A percentile compares a stretch with the other conserved stretches of the same genome.
Conservation (phyloP, 2,329 filamentous ascomycete species). For the Pseudocercospora crystallina region DNA sequence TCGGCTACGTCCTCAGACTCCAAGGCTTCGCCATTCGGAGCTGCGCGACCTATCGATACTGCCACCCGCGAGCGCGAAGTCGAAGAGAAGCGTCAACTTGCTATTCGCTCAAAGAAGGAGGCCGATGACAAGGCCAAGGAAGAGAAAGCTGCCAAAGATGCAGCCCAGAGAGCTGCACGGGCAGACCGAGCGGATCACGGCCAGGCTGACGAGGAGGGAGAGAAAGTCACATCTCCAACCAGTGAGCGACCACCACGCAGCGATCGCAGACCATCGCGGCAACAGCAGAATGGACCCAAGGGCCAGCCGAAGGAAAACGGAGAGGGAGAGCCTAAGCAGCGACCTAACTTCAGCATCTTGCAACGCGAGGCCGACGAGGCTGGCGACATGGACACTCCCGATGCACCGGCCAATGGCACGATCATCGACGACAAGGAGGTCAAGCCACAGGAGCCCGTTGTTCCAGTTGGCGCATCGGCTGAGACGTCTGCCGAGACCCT, state of each 20-base stretch:
- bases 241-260: conserved; percentile 38
- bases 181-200: conserved; percentile 33
- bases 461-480: conserved; percentile 38
- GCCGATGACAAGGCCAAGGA: conserved; percentile 82
- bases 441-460: conserved; percentile 55
- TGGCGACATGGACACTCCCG: conserved; percentile 45
- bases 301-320: conserved; percentile 39
- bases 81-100: conserved; percentile 78
- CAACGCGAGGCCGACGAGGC: conserved; percentile 46
- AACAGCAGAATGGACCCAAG: conserved; percentile 29
- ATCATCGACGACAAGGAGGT: conserved; percentile 54
- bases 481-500: conserved; percentile 46
- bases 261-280: conserved; percentile 29
- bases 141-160: conserved; percentile 59
- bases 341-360: conserved; percentile 41
- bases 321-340: conserved; percentile 33
- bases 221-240: conserved; percentile 43
- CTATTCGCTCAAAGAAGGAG: conserved; percentile 78
- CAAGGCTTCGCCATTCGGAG: conserved; percentile 92
- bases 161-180: conserved; percentile 57
- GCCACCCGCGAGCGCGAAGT: conserved; percentile 84
- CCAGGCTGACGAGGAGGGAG: conserved; percentile 31
- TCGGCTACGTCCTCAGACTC: conserved; percentile 55
- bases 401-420: conserved; percentile 51
- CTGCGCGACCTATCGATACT: conserved; percentile 90